Conservation (phyloP, 768 basidiomycete species). For the Chalciporus pseudorubinellus region DNA sequence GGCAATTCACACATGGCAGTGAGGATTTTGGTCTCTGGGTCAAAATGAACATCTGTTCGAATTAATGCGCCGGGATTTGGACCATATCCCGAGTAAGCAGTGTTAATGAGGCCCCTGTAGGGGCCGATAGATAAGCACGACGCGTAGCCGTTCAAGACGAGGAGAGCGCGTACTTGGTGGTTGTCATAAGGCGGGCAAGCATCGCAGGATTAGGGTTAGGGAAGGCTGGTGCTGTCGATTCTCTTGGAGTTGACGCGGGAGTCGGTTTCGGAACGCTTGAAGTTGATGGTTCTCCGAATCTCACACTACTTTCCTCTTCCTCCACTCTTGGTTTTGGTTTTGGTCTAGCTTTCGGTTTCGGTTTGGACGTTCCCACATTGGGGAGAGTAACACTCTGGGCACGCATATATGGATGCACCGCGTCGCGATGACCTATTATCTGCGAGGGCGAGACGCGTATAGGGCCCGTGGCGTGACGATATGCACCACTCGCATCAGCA, state of each 20-base stretch:
- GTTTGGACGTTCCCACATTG: slow-evolving; percentile 19
- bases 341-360: slow-evolving; percentile 1
- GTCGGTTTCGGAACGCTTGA: slow-evolving; percentile 9
- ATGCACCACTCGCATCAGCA: slow-evolving; percentile 19
- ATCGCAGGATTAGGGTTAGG: slow-evolving; percentile 2
- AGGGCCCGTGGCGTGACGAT: slow-evolving; percentile 22
- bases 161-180: slow-evolving; percentile 22
- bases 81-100: slow-evolving; percentile 18
- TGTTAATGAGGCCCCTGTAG: slow-evolving; percentile 25
- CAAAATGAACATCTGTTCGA: slow-evolving; percentile 61
- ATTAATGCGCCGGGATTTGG: slow-evolving; percentile 41
- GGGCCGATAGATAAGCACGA: slow-evolving; percentile 11
- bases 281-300: slow-evolving; percentile 22
- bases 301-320: slow-evolving; percentile 29
- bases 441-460: slow-evolving; percentile 27
- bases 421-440: slow-evolving; percentile 14
- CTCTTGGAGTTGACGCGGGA: slow-evolving; percentile 4
- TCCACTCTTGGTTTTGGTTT: slow-evolving; percentile 20
- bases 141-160: neutral
- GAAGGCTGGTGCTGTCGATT: neutral
- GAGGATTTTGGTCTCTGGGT: slow-evolving; percentile 47
- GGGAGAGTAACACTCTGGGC: slow-evolving; percentile 26
- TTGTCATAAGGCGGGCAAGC: slow-evolving; percentile 4
- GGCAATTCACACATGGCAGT: slow-evolving; percentile 68
- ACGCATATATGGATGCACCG: slow-evolving; percentile 30